Percentiles rank a stretch among this genome's conserved stretches.
Evolutionary conservation across 192 early-diverging fungal species (phyloP).

Genomic region (Coemansia aciculifera): DNA sequence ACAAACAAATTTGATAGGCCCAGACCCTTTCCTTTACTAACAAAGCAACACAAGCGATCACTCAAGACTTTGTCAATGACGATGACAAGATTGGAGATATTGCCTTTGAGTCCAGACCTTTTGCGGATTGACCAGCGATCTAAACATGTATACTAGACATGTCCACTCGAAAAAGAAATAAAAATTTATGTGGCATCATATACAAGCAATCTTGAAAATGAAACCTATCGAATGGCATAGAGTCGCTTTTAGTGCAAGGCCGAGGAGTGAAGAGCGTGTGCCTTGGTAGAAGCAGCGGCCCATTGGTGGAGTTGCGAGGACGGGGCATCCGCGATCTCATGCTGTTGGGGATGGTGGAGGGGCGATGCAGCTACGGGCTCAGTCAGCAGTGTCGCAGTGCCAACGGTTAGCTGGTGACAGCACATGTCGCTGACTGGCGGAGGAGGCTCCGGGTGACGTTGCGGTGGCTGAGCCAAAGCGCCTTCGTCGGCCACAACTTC

Average conservation of each 20-base stretch:
- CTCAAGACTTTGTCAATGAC: not conserved
- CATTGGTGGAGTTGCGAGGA: constrained; percentile 2
- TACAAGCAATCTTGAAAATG: not conserved
- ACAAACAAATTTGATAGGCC: not conserved
- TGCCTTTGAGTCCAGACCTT: not conserved
- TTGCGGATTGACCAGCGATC: not conserved
- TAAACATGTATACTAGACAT: not conserved
- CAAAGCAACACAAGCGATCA: not conserved
- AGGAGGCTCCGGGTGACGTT: not conserved
- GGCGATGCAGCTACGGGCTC: constrained; percentile 20
- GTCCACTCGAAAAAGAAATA: too few relatives aligned
- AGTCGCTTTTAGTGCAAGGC: not conserved
- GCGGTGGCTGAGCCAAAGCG: not conserved
- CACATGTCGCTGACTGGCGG: not conserved
- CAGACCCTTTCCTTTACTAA: not conserved
- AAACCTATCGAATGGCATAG: not conserved
- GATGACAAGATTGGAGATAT: not conserved
- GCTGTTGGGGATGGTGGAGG: not conserved
- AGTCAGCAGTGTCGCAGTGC: constrained; percentile 37
- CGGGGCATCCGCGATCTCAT: not conserved
- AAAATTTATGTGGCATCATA: not conserved
- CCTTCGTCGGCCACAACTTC: not conserved
- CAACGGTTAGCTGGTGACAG: constrained; percentile 19
- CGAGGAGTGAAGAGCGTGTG: not conserved
- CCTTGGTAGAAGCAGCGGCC: not conserved